phyloP scores from a whole-genome alignment of 768 basidiomycete species.

The Kockovaella imperatae region DNA sequence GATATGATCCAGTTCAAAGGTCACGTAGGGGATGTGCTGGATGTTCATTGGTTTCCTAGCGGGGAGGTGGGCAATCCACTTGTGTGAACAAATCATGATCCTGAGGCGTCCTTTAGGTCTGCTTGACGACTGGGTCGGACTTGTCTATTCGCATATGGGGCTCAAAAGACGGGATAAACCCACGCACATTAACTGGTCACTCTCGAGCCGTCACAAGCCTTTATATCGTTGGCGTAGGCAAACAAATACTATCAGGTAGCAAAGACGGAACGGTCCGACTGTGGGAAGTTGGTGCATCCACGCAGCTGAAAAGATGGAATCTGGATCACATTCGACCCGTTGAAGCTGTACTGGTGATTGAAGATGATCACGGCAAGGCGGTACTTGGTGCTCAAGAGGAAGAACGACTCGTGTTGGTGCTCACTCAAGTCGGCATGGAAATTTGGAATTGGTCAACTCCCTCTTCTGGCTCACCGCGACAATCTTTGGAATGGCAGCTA shows the following conservation, averaged over 20 bases:
- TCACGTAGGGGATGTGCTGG: slow-evolving; percentile 45
- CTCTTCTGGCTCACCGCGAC: not conserved
- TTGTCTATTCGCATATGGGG: slow-evolving; percentile 62
- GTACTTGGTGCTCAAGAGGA: not conserved
- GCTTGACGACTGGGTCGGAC: slow-evolving; percentile 63
- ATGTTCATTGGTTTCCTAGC: slow-evolving; percentile 42
- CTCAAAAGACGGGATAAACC: slow-evolving; percentile 52
- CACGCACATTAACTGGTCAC: slow-evolving; percentile 61
- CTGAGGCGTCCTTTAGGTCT: slow-evolving; percentile 48
- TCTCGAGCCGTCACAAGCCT: slow-evolving; percentile 58
- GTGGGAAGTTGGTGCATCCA: slow-evolving; percentile 62
- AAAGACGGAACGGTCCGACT: slow-evolving; percentile 63
- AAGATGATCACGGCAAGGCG: slow-evolving; percentile 6
- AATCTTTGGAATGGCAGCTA: not conserved
- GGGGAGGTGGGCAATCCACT: slow-evolving; percentile 28
- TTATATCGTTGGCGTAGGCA: slow-evolving; percentile 59
- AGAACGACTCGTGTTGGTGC: slow-evolving; percentile 8
- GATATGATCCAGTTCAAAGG: slow-evolving; percentile 35
- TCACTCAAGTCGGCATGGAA: slow-evolving; percentile 15
- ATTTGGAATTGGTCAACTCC: not conserved
- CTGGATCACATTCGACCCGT: too few relatives aligned
- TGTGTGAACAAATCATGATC: not conserved
- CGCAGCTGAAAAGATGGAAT: slow-evolving; percentile 50
- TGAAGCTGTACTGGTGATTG: too few relatives aligned
- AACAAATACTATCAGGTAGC: slow-evolving; percentile 59